Evolutionary conservation across 768 basidiomycete genomes (phyloP).

Genomic region (Pleurotus ostreatus): DNA sequence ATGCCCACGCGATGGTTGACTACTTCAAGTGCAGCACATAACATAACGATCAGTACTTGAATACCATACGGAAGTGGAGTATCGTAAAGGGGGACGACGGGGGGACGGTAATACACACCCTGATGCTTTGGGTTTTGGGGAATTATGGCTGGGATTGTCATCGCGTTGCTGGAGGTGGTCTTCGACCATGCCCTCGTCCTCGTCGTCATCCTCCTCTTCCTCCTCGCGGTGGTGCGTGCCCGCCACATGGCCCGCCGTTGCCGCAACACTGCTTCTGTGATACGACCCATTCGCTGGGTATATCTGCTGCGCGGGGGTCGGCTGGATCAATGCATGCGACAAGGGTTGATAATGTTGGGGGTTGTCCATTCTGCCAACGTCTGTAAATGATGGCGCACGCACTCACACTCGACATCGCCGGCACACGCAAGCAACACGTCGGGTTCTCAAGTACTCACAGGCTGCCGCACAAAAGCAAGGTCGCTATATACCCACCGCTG

Average conservation of each 20-base stretch:
- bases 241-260: conserved; percentile 11
- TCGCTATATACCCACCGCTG: neutral
- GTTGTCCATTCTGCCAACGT: conserved; percentile 45
- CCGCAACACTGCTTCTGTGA: conserved; percentile 13
- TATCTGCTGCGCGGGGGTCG: conserved; percentile 27
- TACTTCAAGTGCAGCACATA: conserved; percentile 11
- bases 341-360: conserved; percentile 79
- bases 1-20: conserved; percentile 23
- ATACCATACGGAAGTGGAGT: neutral
- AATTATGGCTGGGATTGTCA: conserved; percentile 32
- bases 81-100: neutral
- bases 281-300: conserved; percentile 23
- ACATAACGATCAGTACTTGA: neutral
- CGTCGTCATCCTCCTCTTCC: conserved; percentile 65
- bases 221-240: conserved; percentile 33
- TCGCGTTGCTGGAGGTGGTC: conserved; percentile 53
- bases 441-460: neutral
- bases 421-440: neutral
- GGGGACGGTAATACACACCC: conserved; percentile 18
- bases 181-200: conserved; percentile 70
- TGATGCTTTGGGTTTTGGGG: conserved; percentile 29
- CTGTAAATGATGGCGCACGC: neutral
- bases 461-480: conserved; percentile 8
- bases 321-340: conserved; percentile 73
- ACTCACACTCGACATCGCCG: neutral